A percentile compares a stretch with the other conserved stretches of the same genome.
Evolutionary conservation across 1,284 basidiomycete genomes (phyloP).

Genomic region (Ganoderma sinense): DNA sequence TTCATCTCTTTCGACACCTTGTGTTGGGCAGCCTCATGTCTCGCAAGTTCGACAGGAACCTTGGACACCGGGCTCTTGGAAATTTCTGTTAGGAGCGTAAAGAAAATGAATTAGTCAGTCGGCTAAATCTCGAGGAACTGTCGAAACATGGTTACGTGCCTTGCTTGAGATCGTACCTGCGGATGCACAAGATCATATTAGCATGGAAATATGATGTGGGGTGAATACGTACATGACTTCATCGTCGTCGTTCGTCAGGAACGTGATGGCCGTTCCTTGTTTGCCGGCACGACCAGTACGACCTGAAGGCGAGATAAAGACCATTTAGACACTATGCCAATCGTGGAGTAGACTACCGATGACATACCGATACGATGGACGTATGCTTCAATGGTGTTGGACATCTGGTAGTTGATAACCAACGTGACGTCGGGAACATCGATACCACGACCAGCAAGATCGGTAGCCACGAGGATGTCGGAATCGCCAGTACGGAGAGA

Average conservation of each 20-base stretch:
- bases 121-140: slow-evolving; percentile 16
- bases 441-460: slow-evolving; percentile 97
- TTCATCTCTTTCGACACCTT: slow-evolving; percentile 93
- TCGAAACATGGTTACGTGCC: slow-evolving; percentile 52
- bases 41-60: slow-evolving; percentile 85
- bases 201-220: slow-evolving; percentile 10
- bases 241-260: slow-evolving; percentile 94
- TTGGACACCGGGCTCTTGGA: slow-evolving; percentile 94
- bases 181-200: slow-evolving; percentile 34
- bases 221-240: slow-evolving; percentile 88
- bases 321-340: background rate
- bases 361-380: slow-evolving; percentile 92
- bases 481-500: slow-evolving; percentile 86
- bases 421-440: slow-evolving; percentile 96
- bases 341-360: background rate
- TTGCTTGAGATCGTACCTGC: slow-evolving; percentile 90
- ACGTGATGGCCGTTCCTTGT: slow-evolving; percentile 91
- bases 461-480: slow-evolving; percentile 93
- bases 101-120: slow-evolving; percentile 15
- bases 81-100: slow-evolving; percentile 67
- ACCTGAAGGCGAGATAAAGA: slow-evolving; percentile 51
- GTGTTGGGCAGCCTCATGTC: slow-evolving; percentile 90
- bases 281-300: slow-evolving; percentile 98
- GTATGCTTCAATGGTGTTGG: slow-evolving; percentile 94
- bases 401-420: slow-evolving; percentile 98